Conservation (phyloP, 1,139 yeast genomes). For the Suhomyces bokatorum region DNA sequence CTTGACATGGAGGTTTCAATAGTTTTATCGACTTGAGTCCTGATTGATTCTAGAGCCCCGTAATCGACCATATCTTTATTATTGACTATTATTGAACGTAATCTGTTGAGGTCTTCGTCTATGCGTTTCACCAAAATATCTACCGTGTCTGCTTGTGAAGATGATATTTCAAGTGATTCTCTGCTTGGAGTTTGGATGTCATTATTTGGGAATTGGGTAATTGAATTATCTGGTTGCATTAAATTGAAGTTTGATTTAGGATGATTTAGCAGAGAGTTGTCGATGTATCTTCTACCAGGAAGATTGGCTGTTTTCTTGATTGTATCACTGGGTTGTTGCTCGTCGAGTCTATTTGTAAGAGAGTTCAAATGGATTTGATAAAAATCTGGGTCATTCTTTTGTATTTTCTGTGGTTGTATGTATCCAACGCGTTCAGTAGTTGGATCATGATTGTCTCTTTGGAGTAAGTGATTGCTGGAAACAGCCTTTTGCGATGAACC, state of each 20-base stretch:
- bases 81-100: conserved; percentile 1
- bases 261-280: not conserved
- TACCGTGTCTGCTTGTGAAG: not conserved
- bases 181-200: not conserved
- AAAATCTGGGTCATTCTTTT: too few species aligned
- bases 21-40: conserved; percentile 10
- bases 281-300: not conserved
- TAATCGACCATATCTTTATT: conserved; percentile 1
- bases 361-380: not conserved
- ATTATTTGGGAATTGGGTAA: too few species aligned
- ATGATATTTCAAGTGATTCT: not conserved
- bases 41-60: conserved; percentile 9
- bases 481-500: not conserved
- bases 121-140: not conserved
- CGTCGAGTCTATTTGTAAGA: not conserved
- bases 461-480: not conserved
- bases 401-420: too few species aligned
- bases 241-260: not conserved
- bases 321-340: not conserved
- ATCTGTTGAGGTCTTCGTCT: conserved; percentile 2
- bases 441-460: not conserved
- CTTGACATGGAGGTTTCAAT: conserved; percentile 2
- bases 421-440: not conserved
- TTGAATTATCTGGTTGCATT: not conserved
- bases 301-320: not conserved